Evolutionary conservation across 495 filamentous ascomycete genomes (phyloP), one percentile per base, ranked within the genome.

Genomic region (Penicillium mononematosum): DNA sequence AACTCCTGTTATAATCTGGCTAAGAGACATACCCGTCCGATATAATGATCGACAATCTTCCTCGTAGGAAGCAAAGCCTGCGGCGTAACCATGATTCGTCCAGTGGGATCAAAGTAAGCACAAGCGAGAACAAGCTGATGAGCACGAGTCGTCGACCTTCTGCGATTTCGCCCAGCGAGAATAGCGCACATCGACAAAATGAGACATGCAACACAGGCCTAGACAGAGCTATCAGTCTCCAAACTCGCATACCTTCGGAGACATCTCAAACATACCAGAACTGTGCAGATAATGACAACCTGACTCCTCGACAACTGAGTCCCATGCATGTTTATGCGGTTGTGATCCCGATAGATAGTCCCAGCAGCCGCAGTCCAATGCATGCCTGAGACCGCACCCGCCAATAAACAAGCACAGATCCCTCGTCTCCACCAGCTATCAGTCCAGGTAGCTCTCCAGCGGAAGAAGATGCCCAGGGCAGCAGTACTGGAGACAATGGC

Each of bases 341-440:
- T 58, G 66, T 72, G 64, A 80, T 67, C 59, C n/a, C 66, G 72
- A 65, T 92, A 94, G 4, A 64, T 50, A 1, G 89, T 92, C 7
- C 91, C 90, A 14, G 85, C 72, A 3, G 86, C 79, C 14, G 89
- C 91, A 17, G 85, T 85, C 89, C 90, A 96, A 65, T 96, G 90
- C 90, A 96, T 94, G 3, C 88, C 90, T 19, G 84, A 90, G 3
- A 93, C 90, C 36, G 88, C 88, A 14, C 78, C 72, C 24, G 89
- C 88, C 36, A 96, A 75, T 7, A 92, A 52, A 24, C 81, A 66
- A 7, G 88, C 89, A 61, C 84, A 89, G 3, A 85, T 52, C 20
- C 77, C 65, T 56, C 91, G 77, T 61, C 88, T 89, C 86, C 84
- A 90, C 85, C 85, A 89, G 14, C 75, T 81, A 67, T 87, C 87